Evolutionary conservation across 2,329 filamentous ascomycete genomes (phyloP), one percentile per base, ranked within the genome.

Genomic region (Zymoseptoria tritici): DNA sequence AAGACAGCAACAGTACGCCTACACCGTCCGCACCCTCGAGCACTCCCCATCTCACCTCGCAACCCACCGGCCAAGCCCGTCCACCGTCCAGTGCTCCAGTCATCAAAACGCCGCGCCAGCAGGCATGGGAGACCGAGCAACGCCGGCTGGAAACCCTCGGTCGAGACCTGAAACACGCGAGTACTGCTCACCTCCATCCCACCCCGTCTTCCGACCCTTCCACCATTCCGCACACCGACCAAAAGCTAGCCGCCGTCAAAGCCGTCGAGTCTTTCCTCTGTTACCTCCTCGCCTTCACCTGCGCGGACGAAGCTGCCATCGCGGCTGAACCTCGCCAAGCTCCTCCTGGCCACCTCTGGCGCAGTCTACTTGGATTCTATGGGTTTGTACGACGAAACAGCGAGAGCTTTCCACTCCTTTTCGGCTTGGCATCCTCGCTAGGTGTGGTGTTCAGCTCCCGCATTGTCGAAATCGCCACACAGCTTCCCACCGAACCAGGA

Each of bases 81-180:
- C 62, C 65, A 24, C 63, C 65, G 2, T 66, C 64, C 8, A 67
- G 62, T 51, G 64, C 66, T 31, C 62, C 62, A 16, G 62, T 58
- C 61, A 61, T 24, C 51, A 68, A 66, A 52, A 71, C 68, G 4
- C 60, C 70, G 2, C 71, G 73, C 9, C 72, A 74, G 4, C 65
- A 73, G 13, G 64, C 73, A 1, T 74, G 77, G 62, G 72, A 72
- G 7, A 67, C 72, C 1, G 71, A 74, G 20, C 77, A 75, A 13
- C 70, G 70, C 55, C 75, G 75, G 31, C 66, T 77, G 51, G 76
- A 77, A 46, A 69, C 66, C 3, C 71, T 77, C 57, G 78, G 78
- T 9, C 74, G 76, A 7, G 71, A 75, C 1, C 68, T 80, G n/a
- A 80, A 80, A 67, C 77, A 79, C 57, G 73, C 77, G 54, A 73